Evolutionary conservation across 1,284 basidiomycete species (phyloP), one percentile per base, ranked within the genome.

Genomic region (Malassezia arunalokei): DNA sequence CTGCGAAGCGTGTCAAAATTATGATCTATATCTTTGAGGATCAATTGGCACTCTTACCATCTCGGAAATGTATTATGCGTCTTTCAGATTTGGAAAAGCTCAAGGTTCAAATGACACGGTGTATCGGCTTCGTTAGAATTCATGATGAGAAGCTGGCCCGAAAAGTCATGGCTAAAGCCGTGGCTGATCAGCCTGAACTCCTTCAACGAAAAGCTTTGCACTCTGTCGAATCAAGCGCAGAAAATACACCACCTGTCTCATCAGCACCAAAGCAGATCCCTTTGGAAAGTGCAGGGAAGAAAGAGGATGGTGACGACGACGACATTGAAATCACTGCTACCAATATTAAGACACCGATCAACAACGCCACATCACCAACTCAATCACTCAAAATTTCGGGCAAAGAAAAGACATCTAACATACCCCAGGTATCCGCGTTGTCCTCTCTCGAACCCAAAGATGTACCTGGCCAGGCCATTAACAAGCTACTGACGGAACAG

Each of bases 11-110:
- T 29, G 61, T 69, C 42, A 71, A 69, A 53, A 66, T 70, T 35
- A 71, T 71, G 68, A 59, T 62, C 2, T 71, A 55, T 58, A 68
- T 71, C 64, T 64, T 70, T 57, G 59, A 64, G 39, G 68, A 71
- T 43, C 68, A 71, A 50, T 50, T 63, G 42, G 67, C 63, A 20
- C 40, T 70, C 40, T 44, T 66, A 35, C 51, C 63, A 29, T 56
- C 56, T 48, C 55, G 60, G 37, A 58, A 69, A 49, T 68, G 64
- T 55, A 66, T 69, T 40, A 50, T 71, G 27, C 57, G 62, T 12
- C 40, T 60, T 27, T 53, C 56, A 17, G 68, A 71, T 44, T 53
- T 71, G 33, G 67, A 70, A 47, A 69, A 70, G 58, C 59, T 71
- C 38, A 69, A 70, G 53, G 60, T 62, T 49, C 68, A 71, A 49